Evolutionary conservation across 2,329 filamentous ascomycete species (phyloP), one percentile per base, ranked within the genome.

Genomic region (Fusarium stilboides): DNA sequence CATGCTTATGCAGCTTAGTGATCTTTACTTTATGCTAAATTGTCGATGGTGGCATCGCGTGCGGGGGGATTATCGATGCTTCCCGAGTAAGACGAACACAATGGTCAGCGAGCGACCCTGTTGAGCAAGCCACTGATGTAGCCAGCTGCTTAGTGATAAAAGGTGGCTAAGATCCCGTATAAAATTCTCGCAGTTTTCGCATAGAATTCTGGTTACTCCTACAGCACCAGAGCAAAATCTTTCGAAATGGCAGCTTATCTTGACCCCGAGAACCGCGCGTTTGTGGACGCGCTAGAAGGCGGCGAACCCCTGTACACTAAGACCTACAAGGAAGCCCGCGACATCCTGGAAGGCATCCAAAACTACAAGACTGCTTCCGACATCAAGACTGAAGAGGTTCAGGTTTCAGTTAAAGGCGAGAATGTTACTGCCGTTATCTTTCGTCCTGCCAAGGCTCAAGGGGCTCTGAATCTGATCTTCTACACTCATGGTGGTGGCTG

Each of bases 401-500:
- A 60, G 34, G 42, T 68, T 7, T 3, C 49, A 15, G 53, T 68
- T 3, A 49, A 64, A 4, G 64, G 46, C 2, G 47, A 56, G 2
- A 26, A 64, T 37, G 40, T 68, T 4, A 44, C 53, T 0, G 26
- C 53, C 0, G 53, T 68, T 3, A 55, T 68, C 2, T 68, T 68
- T 3, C 64, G 64, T 0, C 64, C 64, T 1, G 54, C 36, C 1
- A 6, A n/a, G 2, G 53, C 64, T 0, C n/a, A 60, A 13, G 64
- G 64, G 1, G 47, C 42, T 1, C 12, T 68, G 6, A 67, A 58
- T 15, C 44, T 68, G 64, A 68, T 68, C n/a, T 68, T 68, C 8
- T 68, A 68, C 2, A 68, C 64, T 0, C 64, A 68, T 2, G 65
- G 65, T 4, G 65, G 65, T 1, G 65, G 65, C 34, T 68, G 65